phyloP scores from a whole-genome alignment of 768 basidiomycete species.

The Phylloporus sp. region DNA sequence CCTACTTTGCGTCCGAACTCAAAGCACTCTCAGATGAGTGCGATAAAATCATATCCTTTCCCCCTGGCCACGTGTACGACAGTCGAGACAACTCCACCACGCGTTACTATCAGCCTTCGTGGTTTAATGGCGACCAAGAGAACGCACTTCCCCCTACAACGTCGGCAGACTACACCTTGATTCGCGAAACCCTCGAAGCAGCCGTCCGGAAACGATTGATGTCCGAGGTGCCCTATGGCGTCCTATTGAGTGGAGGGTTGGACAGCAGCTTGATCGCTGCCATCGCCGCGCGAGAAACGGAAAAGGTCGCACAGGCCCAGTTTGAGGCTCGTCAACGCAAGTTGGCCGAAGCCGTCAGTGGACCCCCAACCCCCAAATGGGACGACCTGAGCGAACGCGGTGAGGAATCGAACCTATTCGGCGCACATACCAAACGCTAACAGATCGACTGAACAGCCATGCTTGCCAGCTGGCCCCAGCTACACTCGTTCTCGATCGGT shows the following conservation, averaged over 20 bases:
- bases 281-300: slow-evolving; percentile 92
- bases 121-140: slow-evolving; percentile 85
- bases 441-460: slow-evolving; percentile 42
- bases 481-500: slow-evolving; percentile 98
- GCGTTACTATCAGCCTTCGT: slow-evolving; percentile 83
- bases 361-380: slow-evolving; percentile 49
- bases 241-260: slow-evolving; percentile 89
- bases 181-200: slow-evolving; percentile 81
- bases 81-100: slow-evolving; percentile 71
- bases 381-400: slow-evolving; percentile 50
- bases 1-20: slow-evolving; percentile 94
- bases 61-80: slow-evolving; percentile 95
- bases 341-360: slow-evolving; percentile 48
- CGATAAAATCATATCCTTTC: slow-evolving; percentile 92
- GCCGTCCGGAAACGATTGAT: slow-evolving; percentile 94
- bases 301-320: slow-evolving; percentile 80
- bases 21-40: slow-evolving; percentile 90
- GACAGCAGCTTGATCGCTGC: slow-evolving; percentile 95
- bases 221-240: slow-evolving; percentile 98
- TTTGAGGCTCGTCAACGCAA: slow-evolving; percentile 63
- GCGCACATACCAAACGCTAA: neutral
- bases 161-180: slow-evolving; percentile 55
- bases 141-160: slow-evolving; percentile 51
- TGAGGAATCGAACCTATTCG: slow-evolving; percentile 24
- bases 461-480: slow-evolving; percentile 86